phyloP scores from a whole-genome alignment of 139 green algal species.

The Zygnema cylindricum region DNA sequence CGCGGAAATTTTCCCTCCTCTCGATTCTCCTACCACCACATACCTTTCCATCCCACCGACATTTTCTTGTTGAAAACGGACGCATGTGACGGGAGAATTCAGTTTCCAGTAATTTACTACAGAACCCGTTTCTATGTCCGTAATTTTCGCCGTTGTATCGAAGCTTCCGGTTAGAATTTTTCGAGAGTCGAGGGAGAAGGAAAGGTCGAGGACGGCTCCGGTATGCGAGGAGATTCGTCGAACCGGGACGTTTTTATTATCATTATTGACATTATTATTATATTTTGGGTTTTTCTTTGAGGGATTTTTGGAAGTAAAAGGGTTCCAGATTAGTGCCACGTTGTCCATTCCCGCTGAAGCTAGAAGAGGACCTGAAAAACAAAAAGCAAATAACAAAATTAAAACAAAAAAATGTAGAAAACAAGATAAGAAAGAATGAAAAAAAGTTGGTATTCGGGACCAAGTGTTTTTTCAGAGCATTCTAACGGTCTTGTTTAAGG shows the following conservation, averaged over 20 bases:
- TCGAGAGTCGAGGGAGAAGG: not conserved
- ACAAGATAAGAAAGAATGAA: not conserved
- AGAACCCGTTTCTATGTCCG: conserved; percentile 23
- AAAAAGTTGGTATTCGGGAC: not conserved
- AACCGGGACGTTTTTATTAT: not conserved
- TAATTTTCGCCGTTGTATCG: conserved; percentile 23
- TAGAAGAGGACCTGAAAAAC: conserved; percentile 8
- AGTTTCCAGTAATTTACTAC: not conserved
- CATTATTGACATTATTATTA: too few species aligned
- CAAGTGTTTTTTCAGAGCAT: not conserved
- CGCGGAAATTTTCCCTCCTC: not conserved
- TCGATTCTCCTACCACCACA: not conserved
- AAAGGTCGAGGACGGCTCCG: conserved; percentile 5
- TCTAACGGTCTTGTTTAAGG: not conserved
- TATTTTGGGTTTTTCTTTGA: too few species aligned
- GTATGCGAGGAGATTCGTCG: not conserved
- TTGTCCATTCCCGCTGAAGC: conserved; percentile 34
- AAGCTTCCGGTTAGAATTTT: conserved; percentile 28
- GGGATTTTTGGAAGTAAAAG: not conserved
- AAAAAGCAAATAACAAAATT: not conserved
- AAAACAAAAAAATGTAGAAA: not conserved
- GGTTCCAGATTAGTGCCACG: conserved; percentile 13
- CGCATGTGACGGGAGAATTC: not conserved
- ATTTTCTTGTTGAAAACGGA: not conserved
- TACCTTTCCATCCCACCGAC: conserved; percentile 3